These are phyloP conservation scores for Phialemoniopsis sp. DNA, from an alignment of 2,329 filamentous ascomycete genomes.

Conservation along the genomic window DNA sequence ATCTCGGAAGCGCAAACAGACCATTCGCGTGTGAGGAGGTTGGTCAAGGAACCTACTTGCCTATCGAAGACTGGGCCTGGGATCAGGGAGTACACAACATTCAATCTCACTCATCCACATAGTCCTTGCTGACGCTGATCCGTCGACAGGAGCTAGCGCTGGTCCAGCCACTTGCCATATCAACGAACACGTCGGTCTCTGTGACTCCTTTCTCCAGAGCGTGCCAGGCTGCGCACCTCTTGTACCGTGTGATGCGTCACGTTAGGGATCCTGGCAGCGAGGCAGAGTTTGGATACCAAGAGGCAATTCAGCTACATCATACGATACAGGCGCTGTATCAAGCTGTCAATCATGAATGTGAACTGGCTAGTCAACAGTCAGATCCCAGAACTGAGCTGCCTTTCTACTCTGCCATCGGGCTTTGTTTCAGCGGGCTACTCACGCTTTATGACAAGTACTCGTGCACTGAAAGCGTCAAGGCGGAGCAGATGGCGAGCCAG, in stretches of 20 bases:
- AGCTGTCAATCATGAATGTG: background rate
- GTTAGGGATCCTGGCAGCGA: constrained; percentile 5
- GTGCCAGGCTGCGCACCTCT: constrained; percentile 10
- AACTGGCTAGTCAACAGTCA: no score
- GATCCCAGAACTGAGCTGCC: no score
- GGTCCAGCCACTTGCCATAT: constrained; percentile 10
- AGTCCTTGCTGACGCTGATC: no score
- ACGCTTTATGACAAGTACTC: constrained; percentile 8
- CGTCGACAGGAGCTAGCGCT: no score
- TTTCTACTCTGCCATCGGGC: constrained; percentile 4
- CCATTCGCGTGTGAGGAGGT: no score
- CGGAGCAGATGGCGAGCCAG: constrained; percentile 1
- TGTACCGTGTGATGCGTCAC: constrained; percentile 9
- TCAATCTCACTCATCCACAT: no score
- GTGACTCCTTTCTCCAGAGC: constrained; percentile 9
- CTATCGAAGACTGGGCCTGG: no score
- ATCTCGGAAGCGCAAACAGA: no score
- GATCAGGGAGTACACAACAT: no score
- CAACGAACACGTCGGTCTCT: constrained; percentile 1
- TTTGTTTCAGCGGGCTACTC: constrained; percentile 7
- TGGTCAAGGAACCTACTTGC: no score
- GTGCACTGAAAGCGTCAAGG: constrained; percentile 8
- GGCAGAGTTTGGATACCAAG: constrained; percentile 5
- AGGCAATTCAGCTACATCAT: constrained; percentile 6
- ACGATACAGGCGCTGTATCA: constrained; percentile 3